These are phyloP conservation scores for Hanseniaspora hatyaiensis DNA, from an alignment of 805 yeast genomes.

Conservation along the genomic window DNA sequence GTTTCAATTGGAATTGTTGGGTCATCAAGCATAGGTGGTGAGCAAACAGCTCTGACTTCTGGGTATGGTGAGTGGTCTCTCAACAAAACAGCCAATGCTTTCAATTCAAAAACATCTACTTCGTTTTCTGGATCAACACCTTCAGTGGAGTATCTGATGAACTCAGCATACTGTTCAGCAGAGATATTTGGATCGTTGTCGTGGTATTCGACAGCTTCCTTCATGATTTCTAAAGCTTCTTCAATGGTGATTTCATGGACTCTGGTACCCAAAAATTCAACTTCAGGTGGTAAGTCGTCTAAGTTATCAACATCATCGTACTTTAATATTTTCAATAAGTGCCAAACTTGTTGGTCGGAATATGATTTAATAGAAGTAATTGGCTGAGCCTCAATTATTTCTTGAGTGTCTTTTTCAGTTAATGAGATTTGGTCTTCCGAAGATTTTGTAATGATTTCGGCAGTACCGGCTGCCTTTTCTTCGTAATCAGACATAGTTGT, in stretches of 20 bases:
- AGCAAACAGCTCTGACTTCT: slow-evolving; percentile 54
- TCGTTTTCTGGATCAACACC: slow-evolving; percentile 21
- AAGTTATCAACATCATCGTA: slow-evolving; percentile 19
- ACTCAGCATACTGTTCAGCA: slow-evolving; percentile 29
- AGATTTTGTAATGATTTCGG: slow-evolving; percentile 26
- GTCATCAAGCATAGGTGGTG: slow-evolving; percentile 36
- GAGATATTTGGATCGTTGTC: slow-evolving; percentile 40
- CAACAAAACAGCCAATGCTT: slow-evolving; percentile 31
- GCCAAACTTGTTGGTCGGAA: slow-evolving; percentile 16
- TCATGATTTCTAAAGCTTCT: slow-evolving; percentile 34
- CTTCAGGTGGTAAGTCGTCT: slow-evolving; percentile 19
- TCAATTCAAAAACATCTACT: slow-evolving; percentile 23
- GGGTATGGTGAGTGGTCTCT: slow-evolving; percentile 47
- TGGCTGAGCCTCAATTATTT: slow-evolving; percentile 1
- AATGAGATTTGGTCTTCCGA: slow-evolving; percentile 8
- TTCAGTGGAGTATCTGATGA: slow-evolving; percentile 26
- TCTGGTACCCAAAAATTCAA: slow-evolving; percentile 34
- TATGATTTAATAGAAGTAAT: slow-evolving; percentile 12
- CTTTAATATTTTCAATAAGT: slow-evolving; percentile 10
- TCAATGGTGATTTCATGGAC: slow-evolving; percentile 30
- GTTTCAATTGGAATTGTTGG: slow-evolving; percentile 40
- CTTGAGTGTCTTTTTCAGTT: background rate
- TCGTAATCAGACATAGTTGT: slow-evolving; percentile 7
- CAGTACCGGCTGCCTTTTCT: slow-evolving; percentile 31
- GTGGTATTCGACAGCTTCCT: slow-evolving; percentile 34